Conservation (phyloP, 768 basidiomycete genomes). For the Trichaptum fuscoviolaceum region DNA sequence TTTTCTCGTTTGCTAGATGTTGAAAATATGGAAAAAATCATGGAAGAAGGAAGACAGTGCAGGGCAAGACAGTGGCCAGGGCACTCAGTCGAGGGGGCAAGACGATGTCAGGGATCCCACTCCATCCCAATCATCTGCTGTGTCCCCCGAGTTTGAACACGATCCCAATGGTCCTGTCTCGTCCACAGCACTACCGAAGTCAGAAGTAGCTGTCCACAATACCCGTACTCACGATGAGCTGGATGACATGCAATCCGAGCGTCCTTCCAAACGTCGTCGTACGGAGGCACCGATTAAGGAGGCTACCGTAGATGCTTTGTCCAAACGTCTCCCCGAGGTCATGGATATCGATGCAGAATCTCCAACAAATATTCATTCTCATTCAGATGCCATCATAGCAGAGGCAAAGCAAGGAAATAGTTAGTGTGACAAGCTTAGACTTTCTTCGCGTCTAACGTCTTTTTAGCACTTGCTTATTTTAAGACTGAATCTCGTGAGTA, state of each 20-base stretch:
- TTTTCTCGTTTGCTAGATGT: conserved; percentile 28
- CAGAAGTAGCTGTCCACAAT: neutral
- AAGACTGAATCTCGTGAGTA: conserved; percentile 24
- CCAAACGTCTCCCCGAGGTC: conserved; percentile 33
- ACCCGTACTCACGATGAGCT: neutral
- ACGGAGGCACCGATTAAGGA: neutral
- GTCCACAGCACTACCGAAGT: neutral
- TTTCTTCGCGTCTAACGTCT: neutral
- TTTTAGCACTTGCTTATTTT: conserved; percentile 30
- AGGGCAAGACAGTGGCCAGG: conserved; percentile 5
- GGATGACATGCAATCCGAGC: neutral
- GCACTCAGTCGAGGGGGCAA: neutral
- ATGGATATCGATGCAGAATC: conserved; percentile 20
- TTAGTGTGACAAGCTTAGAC: conserved; percentile 17
- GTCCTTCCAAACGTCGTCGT: neutral
- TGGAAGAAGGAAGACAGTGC: conserved; percentile 34
- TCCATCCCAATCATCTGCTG: neutral
- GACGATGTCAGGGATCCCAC: conserved; percentile 16
- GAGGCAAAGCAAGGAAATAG: conserved; percentile 33
- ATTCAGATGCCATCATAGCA: conserved; percentile 24
- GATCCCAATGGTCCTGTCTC: neutral
- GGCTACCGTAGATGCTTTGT: conserved; percentile 23
- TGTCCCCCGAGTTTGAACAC: neutral
- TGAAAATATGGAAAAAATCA: conserved; percentile 46
- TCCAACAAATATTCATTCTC: conserved; percentile 11